Base-by-base conservation (phyloP, 2,329 filamentous ascomycete species). In the Penicillium sp. region DNA sequence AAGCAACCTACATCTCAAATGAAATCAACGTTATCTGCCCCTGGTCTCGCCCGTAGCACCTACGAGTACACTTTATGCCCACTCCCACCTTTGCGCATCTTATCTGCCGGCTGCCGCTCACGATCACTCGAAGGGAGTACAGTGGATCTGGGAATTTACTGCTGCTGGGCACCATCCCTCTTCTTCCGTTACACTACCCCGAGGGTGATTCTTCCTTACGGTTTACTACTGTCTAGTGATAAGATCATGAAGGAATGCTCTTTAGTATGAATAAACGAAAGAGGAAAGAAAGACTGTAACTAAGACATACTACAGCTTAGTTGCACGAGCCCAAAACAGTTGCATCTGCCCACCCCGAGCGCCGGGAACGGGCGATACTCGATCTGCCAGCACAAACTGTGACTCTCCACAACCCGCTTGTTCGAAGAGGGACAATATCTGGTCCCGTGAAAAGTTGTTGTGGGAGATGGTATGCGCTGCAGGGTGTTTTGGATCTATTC, bases 391-490 rank as follows among this genome's bases (percentile, higher is more conserved):
- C 48, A 41, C 13, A 33, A 41, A 41, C 11, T 41, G 34, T 1
- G 48, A 50, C 36, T 41, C 36, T 50, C 36, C 48, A 50, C 48
- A 50, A n/a, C 48, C 48, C 10, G 48, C 48, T 33, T 50, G 48
- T 41, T 50, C 38, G 6, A 50, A 50, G 16, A 41, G 36, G 7
- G 36, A 41, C 6, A 50, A 19, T 50, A 50, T 41, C 36, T 50
- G 48, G 11, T 9, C 16, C 25, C 29, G 25, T 4, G 48, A 40
- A 21, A 50, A 50, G 11, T 25, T 23, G 25, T 23, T 25, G 19
- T 50, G 36, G 25, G 48, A 50, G 36, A 50, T 50, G 36, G 36
- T 50, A 50, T 50, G 48, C 11, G 48, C 48, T 50, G 48, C 34
- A 11, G 48, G 48, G 25, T 50, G 36, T 7, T 50, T 50, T 13